Base-by-base conservation (phyloP, 768 basidiomycete genomes). In the Tylopilus sp. region DNA sequence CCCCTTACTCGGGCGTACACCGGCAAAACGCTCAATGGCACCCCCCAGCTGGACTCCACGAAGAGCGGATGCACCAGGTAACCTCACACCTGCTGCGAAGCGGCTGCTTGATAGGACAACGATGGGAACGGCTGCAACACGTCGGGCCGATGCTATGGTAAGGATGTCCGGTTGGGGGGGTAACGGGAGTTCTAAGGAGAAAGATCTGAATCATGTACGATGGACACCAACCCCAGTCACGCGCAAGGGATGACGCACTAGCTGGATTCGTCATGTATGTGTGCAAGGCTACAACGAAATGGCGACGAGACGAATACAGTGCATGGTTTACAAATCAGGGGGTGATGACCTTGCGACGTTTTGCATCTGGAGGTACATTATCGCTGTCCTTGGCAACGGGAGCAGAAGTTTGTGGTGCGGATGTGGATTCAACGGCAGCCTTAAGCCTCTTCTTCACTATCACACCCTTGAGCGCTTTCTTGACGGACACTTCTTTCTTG, bases 61-160 rank as follows among this genome's bases (percentile, higher is more conserved):
- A 53, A 79, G 82, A 57, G 78, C 83, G 15, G 83, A 87, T 40
- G 85, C 83, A 39, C 71, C 82, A 9, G 91, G 89, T 6, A 81
- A 78, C 53, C 68, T 95, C 56, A 95, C 93, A 0, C 93, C 93
- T n/a, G 94, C 94, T 23, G 94, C 83, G 22, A 80, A 76, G 63
- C 74, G 85, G 53, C 63, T 97, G 40, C 70, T 97, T 55, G 82
- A 93, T 58, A 74, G 86, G 59, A 85, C 82, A 7, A 82, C 86
- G 0, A 73, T 82, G 73, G 79, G 84, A 18, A 81, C 80, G 9
- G 80, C 81, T 11, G 84, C 81, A 12, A 61, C 75, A 22, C 76
- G 81, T 58, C 76, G 88, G 51, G 79, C 81, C 12, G 88, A 87
- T n/a, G 82, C 76, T 9, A 85, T 85, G 82, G 80, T 78, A 33